Conservation (phyloP, 2,329 filamentous ascomycete species). For the Penicillium sp. region DNA sequence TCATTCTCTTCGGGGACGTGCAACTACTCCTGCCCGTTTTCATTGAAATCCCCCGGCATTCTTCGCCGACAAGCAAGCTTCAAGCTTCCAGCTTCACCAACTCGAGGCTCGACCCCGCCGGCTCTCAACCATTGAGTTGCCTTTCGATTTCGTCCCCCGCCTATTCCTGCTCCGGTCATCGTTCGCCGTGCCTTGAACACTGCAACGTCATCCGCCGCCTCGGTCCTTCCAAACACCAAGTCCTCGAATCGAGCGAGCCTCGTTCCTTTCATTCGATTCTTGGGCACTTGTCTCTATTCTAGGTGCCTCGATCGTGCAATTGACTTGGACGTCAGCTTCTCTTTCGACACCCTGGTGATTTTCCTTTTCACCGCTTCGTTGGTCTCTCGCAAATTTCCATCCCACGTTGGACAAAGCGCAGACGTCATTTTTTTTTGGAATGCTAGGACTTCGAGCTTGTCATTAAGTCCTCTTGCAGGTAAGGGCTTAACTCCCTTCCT, state of each 20-base stretch:
- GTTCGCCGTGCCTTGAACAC: conserved; percentile 10
- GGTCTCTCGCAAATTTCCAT: conserved; percentile 26
- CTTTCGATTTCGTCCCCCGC: conserved; percentile 7
- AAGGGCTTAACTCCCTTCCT: conserved; percentile 19
- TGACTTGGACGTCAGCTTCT: conserved; percentile 12
- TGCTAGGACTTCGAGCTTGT: conserved; percentile 24
- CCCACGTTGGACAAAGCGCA: conserved; percentile 26
- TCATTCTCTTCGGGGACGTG: conserved; percentile 34
- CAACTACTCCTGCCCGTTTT: conserved; percentile 15
- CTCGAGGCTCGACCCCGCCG: conserved; percentile 12
- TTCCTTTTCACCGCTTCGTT: conserved; percentile 17
- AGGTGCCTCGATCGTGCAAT: conserved; percentile 17
- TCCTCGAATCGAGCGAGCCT: conserved; percentile 25
- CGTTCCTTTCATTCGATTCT: conserved; percentile 20
- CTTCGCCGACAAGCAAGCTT: conserved; percentile 21
- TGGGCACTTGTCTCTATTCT: conserved; percentile 16
- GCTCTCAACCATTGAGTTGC: conserved; percentile 12
- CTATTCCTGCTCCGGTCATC: conserved; percentile 12
- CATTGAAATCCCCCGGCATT: conserved; percentile 14
- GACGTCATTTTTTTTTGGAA: conserved; percentile 35
- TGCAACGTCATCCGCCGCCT: conserved; percentile 15
- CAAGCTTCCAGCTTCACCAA: conserved; percentile 11
- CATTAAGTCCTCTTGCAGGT: conserved; percentile 30
- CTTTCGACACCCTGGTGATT: conserved; percentile 10
- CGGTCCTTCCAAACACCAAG: conserved; percentile 27